Base-by-base conservation (phyloP, 306 rosid species). In the Castanopsis chinensis region DNA sequence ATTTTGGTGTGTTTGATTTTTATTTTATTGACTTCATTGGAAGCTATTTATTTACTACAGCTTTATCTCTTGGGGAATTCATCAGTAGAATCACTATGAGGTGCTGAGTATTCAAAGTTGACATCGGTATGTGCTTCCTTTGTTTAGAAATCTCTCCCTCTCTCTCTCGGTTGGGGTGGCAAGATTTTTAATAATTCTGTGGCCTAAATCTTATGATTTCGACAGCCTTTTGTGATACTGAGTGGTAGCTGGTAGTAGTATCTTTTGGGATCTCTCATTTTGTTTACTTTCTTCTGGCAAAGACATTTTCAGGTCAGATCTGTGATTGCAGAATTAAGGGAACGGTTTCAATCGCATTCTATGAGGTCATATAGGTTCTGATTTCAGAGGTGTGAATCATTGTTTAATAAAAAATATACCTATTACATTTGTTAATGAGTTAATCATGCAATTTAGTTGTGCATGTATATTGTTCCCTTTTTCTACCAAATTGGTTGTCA, bases 301-400 rank as follows among this genome's bases (percentile, higher is more conserved):
- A 93, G 99, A 82, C 88, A 89, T 90, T 84, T 95, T 91, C 99
- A 95, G 99, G 99, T 95, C 87, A 87, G 85, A 83, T 95, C 98
- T 86, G 87, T 95, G 80, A 86, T 95, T 89, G 90, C 92, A 56
- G 99, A 95, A 83, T 86, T 95, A 76, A 90, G 86, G 92, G 99
- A 93, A 92, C 91, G 90, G 77, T 76, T 95, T 79, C 99, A 90
- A 69, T 95, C 99, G 27, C 99, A 95, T 88, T 92, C 98, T 53
- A 95, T 95, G 99, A 91, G 76, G 84, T 91, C 99, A 51, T 95
- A 92, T 82, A 91, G 99, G 84, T 89, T 91, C 80, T 92, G 99
- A 76, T 92, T 95, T 80, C 98, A 88, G 78, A 92, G 94, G 99
- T 95, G 72, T 27, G 65, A 43, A 59, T 73, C 51, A 32, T 33